Percentiles rank a stretch among this genome's conserved stretches.
Conservation (phyloP, 2,329 filamentous ascomycete species). For the Ophiostoma montium region DNA sequence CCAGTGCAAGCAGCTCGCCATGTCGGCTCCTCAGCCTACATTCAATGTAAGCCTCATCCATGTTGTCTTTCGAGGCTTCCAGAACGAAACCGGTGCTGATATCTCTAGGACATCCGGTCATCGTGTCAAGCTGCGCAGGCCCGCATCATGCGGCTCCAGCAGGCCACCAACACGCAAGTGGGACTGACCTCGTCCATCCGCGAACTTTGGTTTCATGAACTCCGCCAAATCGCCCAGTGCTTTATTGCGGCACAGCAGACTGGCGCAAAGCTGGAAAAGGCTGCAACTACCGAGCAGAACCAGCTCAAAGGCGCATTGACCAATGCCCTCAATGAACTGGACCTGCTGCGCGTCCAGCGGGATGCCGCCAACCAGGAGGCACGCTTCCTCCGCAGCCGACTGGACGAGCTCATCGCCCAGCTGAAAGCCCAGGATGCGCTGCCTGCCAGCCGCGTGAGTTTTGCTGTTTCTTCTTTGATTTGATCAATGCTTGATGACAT, state of each 20-base stretch:
- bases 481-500: not conserved
- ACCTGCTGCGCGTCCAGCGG: conserved; percentile 2
- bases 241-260: conserved; percentile 13
- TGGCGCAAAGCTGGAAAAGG: conserved; percentile 10
- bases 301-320: conserved; percentile 9
- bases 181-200: conserved; percentile 9
- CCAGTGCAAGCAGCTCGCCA: not conserved
- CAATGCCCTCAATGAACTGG: conserved; percentile 9
- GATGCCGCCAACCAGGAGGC: conserved; percentile 8
- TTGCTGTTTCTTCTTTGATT: not conserved
- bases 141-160: conserved; percentile 14
- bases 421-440: not conserved
- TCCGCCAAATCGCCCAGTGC: conserved; percentile 12
- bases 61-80: too few species aligned
- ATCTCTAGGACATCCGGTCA: conserved; percentile 11
- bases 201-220: conserved; percentile 9
- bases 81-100: not conserved
- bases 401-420: not conserved
- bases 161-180: conserved; percentile 12
- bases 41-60: too few species aligned
- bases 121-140: conserved; percentile 12
- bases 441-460: not conserved
- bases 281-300: conserved; percentile 8
- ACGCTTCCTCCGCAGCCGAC: conserved; percentile 5
- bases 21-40: too few species aligned